Evolutionary conservation across 352 stramenopile species (phyloP).

Genomic region (Globisporangium middletonii): DNA sequence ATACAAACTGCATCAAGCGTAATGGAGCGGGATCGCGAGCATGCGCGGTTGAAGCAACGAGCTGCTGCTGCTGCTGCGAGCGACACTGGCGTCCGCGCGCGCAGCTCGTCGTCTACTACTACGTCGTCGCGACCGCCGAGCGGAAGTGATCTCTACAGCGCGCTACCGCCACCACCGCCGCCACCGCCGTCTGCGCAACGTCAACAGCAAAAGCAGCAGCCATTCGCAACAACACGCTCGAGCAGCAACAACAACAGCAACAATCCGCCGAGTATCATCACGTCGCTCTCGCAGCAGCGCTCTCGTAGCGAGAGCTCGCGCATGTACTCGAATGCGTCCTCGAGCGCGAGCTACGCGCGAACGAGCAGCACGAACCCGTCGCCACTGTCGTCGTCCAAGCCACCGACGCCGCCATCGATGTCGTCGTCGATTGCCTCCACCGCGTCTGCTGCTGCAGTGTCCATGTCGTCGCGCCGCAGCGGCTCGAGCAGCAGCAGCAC

Average conservation of each 20-base stretch:
- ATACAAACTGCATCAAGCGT: too few relatives aligned
- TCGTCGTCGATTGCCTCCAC: slow-evolving; percentile 10
- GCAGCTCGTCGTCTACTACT: neutral
- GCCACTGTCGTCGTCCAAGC: slow-evolving; percentile 10
- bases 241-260: neutral
- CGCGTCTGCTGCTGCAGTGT: slow-evolving; percentile 21
- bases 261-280: neutral
- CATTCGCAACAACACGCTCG: neutral
- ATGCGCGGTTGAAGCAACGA: slow-evolving; percentile 37
- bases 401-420: slow-evolving; percentile 6
- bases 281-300: slow-evolving; percentile 1
- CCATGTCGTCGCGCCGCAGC: slow-evolving; percentile 21
- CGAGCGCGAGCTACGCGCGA: slow-evolving; percentile 3
- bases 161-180: slow-evolving; percentile 1
- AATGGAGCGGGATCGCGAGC: slow-evolving; percentile 18
- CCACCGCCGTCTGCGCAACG: slow-evolving; percentile 1
- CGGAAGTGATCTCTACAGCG: slow-evolving; percentile 10
- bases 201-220: slow-evolving; percentile 4
- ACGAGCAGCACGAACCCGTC: slow-evolving; percentile 1
- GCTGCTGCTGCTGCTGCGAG: slow-evolving; percentile 21
- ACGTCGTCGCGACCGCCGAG: neutral
- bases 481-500: slow-evolving; percentile 14
- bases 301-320: slow-evolving; percentile 2
- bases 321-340: slow-evolving; percentile 3
- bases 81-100: neutral